These are phyloP conservation scores for Globisporangium echinulatum DNA, from an alignment of 352 stramenopile genomes.

Conservation along the genomic window DNA sequence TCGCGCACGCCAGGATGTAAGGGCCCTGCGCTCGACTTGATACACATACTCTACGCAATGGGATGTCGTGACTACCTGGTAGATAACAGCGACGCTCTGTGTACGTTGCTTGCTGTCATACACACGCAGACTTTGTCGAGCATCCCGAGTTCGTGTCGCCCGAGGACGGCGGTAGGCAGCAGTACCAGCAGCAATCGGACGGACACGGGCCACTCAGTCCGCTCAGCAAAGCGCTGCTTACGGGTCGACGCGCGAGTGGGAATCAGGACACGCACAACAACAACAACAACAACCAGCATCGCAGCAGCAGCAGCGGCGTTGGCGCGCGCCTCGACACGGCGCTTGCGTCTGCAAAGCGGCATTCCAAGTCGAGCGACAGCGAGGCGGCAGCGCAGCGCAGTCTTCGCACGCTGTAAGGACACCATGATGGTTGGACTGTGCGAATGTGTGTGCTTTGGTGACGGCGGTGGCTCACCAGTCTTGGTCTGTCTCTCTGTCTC, in stretches of 20 bases:
- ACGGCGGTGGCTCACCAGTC: background rate
- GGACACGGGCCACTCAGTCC: conserved; percentile 7
- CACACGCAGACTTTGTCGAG: conserved; percentile 35
- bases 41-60: too few species aligned
- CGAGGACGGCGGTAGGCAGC: background rate
- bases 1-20: conserved; percentile 57
- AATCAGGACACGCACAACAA: conserved; percentile 8
- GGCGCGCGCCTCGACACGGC: background rate
- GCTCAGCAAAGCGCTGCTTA: conserved; percentile 17
- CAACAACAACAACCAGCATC: background rate
- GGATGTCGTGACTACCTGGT: too few species aligned
- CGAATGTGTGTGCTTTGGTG: background rate
- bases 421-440: background rate
- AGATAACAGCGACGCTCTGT: background rate
- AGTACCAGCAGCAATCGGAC: background rate
- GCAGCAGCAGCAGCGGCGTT: background rate
- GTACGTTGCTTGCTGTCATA: background rate
- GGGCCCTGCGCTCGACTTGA: conserved; percentile 1
- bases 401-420: conserved; percentile 9
- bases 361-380: conserved; percentile 11
- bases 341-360: background rate
- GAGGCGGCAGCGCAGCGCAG: background rate
- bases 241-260: conserved; percentile 4
- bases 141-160: conserved; percentile 17
- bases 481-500: background rate